Base-by-base conservation (phyloP, 2,329 filamentous ascomycete species). In the Aspergillus cejpii region DNA sequence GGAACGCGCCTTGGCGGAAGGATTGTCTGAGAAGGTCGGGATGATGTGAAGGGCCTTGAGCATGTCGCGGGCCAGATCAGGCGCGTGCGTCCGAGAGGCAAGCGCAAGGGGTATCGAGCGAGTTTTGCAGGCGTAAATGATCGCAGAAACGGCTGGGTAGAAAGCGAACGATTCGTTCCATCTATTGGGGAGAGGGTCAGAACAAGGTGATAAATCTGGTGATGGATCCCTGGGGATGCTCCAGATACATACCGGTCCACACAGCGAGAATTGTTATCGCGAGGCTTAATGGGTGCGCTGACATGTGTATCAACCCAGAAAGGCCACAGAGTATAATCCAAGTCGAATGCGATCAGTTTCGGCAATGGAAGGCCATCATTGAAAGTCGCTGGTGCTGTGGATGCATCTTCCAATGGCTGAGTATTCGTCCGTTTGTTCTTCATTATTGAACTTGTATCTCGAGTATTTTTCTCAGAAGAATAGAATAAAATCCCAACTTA, bases 261-360 rank as follows among this genome's bases (percentile, higher is more conserved):
- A 23, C 63, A 67, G 47, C 68, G 68, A 21, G 69, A 69, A 50
- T 71, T 71, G 49, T 70, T 68, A 50, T 81, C 78, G 53, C 74
- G 75, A 39, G 79, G 73, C 51, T 81, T 82, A 39, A 95, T 70
- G 0, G 89, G 90, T 5, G 81, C 78, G 19, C 81, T 80, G 57
- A 92, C 85, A 68, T 96, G 90, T 3, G 89, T 95, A 72, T 97
- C 92, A 1, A 94, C 84, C 91, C 91, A 97, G 70, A 96, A 96
- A 3, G 90, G 89, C 92, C 91, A 97, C n/a, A 97, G 76, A 0
- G 92, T 97, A 75, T 96, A 97, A 75, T 97, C 91, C 51, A 97
- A 80, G 66, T 97, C 92, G 71, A 97, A 96, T 52, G 92, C 86
- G 57, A 97, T 78, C 55, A 95, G 77, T 50, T 83, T 81, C 0